Evolutionary conservation across 805 yeast species (phyloP).

Genomic region (Dipodascus geniculatus): DNA sequence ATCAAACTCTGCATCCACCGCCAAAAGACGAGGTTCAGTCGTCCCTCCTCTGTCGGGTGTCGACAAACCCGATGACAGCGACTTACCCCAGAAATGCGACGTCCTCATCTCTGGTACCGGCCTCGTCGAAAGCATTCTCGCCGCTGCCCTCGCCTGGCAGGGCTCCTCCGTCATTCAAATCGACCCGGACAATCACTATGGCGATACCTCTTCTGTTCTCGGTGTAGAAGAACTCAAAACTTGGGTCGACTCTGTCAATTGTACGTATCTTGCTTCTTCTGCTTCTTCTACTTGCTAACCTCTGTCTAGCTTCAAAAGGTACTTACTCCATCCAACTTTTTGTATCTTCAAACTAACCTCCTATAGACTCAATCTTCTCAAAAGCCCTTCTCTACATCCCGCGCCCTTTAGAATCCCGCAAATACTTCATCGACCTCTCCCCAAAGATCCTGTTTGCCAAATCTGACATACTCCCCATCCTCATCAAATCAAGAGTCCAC

Average conservation of each 20-base stretch:
- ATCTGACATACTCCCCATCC: slow-evolving; percentile 70
- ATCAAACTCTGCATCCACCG: slow-evolving; percentile 29
- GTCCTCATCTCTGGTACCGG: slow-evolving; percentile 92
- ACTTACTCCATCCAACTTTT: background rate
- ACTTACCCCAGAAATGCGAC: slow-evolving; percentile 56
- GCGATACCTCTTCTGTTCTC: slow-evolving; percentile 77
- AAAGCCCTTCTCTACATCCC: slow-evolving; percentile 80
- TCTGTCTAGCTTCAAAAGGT: slow-evolving; percentile 8
- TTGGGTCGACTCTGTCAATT: slow-evolving; percentile 70
- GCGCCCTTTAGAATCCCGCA: slow-evolving; percentile 48
- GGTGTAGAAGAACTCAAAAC: slow-evolving; percentile 74
- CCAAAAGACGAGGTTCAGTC: slow-evolving; percentile 26
- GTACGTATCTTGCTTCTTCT: slow-evolving; percentile 10
- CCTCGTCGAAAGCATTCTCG: slow-evolving; percentile 71
- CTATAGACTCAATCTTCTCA: slow-evolving; percentile 26
- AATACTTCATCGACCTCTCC: slow-evolving; percentile 77
- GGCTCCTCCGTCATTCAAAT: slow-evolving; percentile 92
- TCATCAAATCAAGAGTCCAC: slow-evolving; percentile 77
- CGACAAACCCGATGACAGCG: slow-evolving; percentile 19
- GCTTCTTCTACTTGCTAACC: background rate
- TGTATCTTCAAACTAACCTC: background rate
- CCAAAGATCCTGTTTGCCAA: slow-evolving; percentile 85
- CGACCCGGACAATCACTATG: slow-evolving; percentile 76
- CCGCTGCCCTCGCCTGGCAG: slow-evolving; percentile 95
- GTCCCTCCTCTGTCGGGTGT: slow-evolving; percentile 30